These are phyloP conservation scores for Dioscorea cayenensis DNA, from an alignment of 116 monocot genomes.

Conservation along the genomic window DNA sequence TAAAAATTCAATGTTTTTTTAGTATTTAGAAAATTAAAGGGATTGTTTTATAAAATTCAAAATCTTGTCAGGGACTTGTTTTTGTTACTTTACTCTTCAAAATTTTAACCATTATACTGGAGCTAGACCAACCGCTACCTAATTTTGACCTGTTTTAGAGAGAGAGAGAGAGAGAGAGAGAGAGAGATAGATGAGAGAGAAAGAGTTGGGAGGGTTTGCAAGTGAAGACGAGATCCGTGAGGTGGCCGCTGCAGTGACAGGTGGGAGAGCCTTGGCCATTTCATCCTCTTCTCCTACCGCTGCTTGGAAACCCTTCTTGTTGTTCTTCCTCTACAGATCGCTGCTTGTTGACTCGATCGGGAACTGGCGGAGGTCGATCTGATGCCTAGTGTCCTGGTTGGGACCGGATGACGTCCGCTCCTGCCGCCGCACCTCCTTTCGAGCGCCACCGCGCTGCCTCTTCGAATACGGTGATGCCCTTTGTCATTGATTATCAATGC, in stretches of 20 bases:
- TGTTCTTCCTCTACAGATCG: constrained; percentile 3
- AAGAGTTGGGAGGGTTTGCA: background rate
- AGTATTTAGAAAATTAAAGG: too few relatives aligned
- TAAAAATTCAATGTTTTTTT: too few relatives aligned
- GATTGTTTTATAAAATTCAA: too few relatives aligned
- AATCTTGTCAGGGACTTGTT: too few relatives aligned
- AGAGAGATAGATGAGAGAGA: background rate
- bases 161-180: too few relatives aligned
- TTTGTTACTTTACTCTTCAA: too few relatives aligned
- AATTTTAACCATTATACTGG: too few relatives aligned
- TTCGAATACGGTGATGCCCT: constrained; percentile 48
- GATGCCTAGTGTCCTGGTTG: constrained; percentile 4
- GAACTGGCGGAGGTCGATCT: constrained; percentile 16
- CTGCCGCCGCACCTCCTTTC: constrained; percentile 42
- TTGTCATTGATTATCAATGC: background rate
- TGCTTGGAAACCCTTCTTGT: background rate
- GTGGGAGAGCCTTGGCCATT: background rate
- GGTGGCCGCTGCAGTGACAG: constrained; percentile 2
- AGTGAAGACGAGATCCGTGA: background rate
- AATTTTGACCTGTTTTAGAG: too few relatives aligned
- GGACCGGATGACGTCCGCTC: constrained; percentile 51
- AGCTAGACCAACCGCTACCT: too few relatives aligned
- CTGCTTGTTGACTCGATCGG: constrained; percentile 1
- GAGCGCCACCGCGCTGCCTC: constrained; percentile 49
- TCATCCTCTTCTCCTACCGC: background rate